Conservation (phyloP, 441 rosid genomes). For the Kokia cookei region DNA sequence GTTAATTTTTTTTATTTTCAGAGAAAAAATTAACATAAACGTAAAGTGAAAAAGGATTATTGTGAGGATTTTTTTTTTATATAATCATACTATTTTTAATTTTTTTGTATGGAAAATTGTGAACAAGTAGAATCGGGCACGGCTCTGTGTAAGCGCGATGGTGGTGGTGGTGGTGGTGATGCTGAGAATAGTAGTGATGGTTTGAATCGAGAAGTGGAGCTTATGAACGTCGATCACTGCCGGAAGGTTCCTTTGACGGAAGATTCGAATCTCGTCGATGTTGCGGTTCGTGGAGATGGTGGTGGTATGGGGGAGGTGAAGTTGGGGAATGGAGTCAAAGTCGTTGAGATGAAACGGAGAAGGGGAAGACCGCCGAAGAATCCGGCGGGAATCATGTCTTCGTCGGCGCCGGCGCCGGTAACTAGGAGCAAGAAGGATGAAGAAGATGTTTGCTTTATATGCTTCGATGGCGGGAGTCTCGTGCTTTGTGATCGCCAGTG, state of each 20-base stretch:
- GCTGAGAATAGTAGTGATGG: slow-evolving; percentile 1
- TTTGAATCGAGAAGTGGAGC: slow-evolving; percentile 22
- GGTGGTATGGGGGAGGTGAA: slow-evolving; percentile 17
- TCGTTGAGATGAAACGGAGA: slow-evolving; percentile 42
- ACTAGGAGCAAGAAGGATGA: slow-evolving; percentile 41
- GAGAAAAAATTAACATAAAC: neutral
- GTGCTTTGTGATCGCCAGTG: slow-evolving; percentile 99
- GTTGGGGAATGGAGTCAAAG: slow-evolving; percentile 14
- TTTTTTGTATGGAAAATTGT: slow-evolving; percentile 8
- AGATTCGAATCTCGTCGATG: slow-evolving; percentile 34
- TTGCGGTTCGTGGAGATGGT: slow-evolving; percentile 9
- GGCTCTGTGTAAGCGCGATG: slow-evolving; percentile 12
- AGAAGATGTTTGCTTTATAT: slow-evolving; percentile 96
- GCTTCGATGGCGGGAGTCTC: slow-evolving; percentile 97
- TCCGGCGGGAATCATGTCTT: slow-evolving; percentile 19
- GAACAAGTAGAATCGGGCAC: slow-evolving; percentile 18
- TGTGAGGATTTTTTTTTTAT: neutral
- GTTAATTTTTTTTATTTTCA: neutral
- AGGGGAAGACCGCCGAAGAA: slow-evolving; percentile 78
- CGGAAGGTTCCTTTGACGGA: slow-evolving; percentile 28
- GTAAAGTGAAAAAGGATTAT: too few relatives aligned
- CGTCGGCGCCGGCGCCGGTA: neutral
- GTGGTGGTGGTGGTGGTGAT: neutral
- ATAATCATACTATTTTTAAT: neutral
- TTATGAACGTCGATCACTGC: slow-evolving; percentile 59